These are phyloP conservation scores for Claviceps paspali DNA, from an alignment of 2,329 filamentous ascomycete species.

Conservation along the genomic window DNA sequence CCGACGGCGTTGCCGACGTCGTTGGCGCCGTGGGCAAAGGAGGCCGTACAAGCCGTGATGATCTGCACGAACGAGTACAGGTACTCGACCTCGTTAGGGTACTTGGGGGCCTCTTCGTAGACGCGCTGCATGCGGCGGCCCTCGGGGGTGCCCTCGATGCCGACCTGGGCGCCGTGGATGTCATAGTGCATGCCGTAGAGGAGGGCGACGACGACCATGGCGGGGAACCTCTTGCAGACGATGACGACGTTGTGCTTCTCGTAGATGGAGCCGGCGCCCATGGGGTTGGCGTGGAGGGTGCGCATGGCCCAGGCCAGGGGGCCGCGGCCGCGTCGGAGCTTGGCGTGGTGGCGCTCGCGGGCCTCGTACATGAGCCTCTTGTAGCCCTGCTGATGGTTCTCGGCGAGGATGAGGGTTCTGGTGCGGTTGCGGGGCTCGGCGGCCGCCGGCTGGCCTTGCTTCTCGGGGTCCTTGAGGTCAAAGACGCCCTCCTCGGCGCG, in stretches of 20 bases:
- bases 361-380: slow-evolving; percentile 44
- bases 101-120: slow-evolving; percentile 48
- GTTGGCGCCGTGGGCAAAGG: slow-evolving; percentile 64
- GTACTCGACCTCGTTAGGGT: slow-evolving; percentile 56
- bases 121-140: slow-evolving; percentile 29
- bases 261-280: slow-evolving; percentile 59
- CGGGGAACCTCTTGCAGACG: slow-evolving; percentile 50
- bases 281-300: slow-evolving; percentile 55
- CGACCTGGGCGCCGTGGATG: slow-evolving; percentile 38
- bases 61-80: slow-evolving; percentile 53
- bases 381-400: slow-evolving; percentile 39
- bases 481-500: slow-evolving; percentile 12
- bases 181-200: slow-evolving; percentile 72
- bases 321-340: slow-evolving; percentile 45
- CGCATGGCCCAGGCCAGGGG: slow-evolving; percentile 78
- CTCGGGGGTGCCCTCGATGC: slow-evolving; percentile 10
- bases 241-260: slow-evolving; percentile 56
- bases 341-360: slow-evolving; percentile 43
- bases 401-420: slow-evolving; percentile 29
- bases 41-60: slow-evolving; percentile 55
- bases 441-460: slow-evolving; percentile 1
- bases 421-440: slow-evolving; percentile 24
- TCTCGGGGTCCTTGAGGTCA: slow-evolving; percentile 11
- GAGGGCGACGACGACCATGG: slow-evolving; percentile 43
- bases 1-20: slow-evolving; percentile 61